A percentile compares a stretch with the other conserved stretches of the same genome.
phyloP scores from a whole-genome alignment of 805 yeast species.

The Candida sphagnicola region DNA sequence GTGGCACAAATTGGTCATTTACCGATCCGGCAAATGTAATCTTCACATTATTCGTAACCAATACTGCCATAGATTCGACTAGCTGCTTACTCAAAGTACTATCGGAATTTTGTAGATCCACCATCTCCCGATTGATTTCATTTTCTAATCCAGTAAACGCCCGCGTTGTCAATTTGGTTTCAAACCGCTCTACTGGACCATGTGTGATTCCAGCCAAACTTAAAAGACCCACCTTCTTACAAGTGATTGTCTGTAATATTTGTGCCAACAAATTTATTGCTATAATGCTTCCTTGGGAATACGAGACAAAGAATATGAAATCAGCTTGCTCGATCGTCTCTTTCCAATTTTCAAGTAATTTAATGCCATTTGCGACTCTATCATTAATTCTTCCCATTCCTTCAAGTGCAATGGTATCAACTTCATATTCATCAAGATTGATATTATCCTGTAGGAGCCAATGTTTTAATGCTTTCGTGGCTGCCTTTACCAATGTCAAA shows the following conservation, averaged over 20 bases:
- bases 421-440: slow-evolving; percentile 14
- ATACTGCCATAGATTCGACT: slow-evolving; percentile 13
- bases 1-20: slow-evolving; percentile 35
- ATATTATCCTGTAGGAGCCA: slow-evolving; percentile 19
- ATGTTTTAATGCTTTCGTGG: slow-evolving; percentile 23
- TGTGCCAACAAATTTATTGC: slow-evolving; percentile 25
- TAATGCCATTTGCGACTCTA: slow-evolving; percentile 21
- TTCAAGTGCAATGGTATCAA: slow-evolving; percentile 37
- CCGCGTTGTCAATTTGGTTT: slow-evolving; percentile 32
- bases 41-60: slow-evolving; percentile 27
- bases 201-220: slow-evolving; percentile 30
- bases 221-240: slow-evolving; percentile 27
- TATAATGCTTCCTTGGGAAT: slow-evolving; percentile 31
- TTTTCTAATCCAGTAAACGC: slow-evolving; percentile 35
- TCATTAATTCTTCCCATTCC: slow-evolving; percentile 34
- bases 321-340: slow-evolving; percentile 24
- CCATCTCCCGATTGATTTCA: slow-evolving; percentile 31
- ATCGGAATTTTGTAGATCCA: slow-evolving; percentile 26
- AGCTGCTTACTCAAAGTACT: slow-evolving; percentile 15
- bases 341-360: slow-evolving; percentile 32
- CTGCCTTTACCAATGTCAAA: slow-evolving; percentile 21
- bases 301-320: slow-evolving; percentile 28
- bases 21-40: slow-evolving; percentile 30
- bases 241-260: slow-evolving; percentile 10
- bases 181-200: slow-evolving; percentile 32